These are phyloP conservation scores for Rhizopus arrhizus DNA, from an alignment of 371 early-diverging fungal species.

Conservation along the genomic window DNA sequence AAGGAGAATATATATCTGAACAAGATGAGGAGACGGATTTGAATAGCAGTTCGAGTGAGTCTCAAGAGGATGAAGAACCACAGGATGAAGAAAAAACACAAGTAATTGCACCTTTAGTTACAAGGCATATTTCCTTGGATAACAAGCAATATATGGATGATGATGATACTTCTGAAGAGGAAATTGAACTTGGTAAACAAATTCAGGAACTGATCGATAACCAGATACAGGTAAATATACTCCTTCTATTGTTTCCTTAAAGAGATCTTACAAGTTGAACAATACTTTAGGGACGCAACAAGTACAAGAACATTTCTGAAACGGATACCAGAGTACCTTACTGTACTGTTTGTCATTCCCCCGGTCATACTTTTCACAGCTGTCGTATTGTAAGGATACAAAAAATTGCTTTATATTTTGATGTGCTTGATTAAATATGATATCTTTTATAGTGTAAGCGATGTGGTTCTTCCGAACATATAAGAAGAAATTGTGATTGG, in stretches of 20 bases:
- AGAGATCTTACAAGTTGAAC: background rate
- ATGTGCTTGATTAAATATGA: background rate
- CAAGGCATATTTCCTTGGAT: conserved; percentile 15
- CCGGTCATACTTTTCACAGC: too few species aligned
- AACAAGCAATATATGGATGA: conserved; percentile 23
- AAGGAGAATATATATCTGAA: conserved; percentile 1
- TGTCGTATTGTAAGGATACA: background rate
- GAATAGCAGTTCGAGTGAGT: background rate
- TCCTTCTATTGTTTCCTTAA: background rate
- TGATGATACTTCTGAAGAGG: conserved; percentile 21
- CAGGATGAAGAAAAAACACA: background rate
- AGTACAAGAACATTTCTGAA: background rate
- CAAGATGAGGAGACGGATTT: background rate
- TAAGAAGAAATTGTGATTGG: background rate
- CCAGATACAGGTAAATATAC: conserved; percentile 12
- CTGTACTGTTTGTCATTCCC: too few species aligned
- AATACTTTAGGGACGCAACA: background rate
- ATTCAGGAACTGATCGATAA: conserved; percentile 25
- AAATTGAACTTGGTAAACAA: conserved; percentile 11
- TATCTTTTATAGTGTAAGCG: background rate
- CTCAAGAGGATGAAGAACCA: background rate
- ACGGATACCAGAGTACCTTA: background rate
- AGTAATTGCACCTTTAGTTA: conserved; percentile 6
- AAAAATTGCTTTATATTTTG: background rate
- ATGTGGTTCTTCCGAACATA: background rate